Base-by-base conservation (phyloP, 2,329 filamentous ascomycete species). In the Trichoderma breve region DNA sequence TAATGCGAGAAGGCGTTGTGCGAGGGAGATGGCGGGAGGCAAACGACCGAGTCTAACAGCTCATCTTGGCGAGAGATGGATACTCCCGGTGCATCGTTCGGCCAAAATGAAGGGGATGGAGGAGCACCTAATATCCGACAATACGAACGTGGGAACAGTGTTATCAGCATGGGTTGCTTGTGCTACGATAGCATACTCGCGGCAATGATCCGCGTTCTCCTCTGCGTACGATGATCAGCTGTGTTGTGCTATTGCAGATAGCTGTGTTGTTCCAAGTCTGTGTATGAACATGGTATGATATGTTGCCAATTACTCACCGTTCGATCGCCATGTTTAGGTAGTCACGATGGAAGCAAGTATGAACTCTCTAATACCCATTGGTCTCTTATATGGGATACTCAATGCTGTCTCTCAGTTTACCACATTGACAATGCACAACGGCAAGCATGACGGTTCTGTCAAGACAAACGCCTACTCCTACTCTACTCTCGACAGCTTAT, bases 1-100 rank as follows among this genome's bases (percentile, higher is more conserved):
- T 72, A 62, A 70, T 70, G 71, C 66, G 71, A 65, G 61, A 43
- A 72, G 61, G 66, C 66, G 61, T 70, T 70, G 71, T 66, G 64
- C 64, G 71, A 68, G 61, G 67, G 30, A 39, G 14, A 24, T 57
- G 28, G 43, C 60, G 53, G 55, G 67, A 70, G 65, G 43, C 21
- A 67, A 63, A 70, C 53, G 53, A 55, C 43, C 61, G 60, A 69
- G 71, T 72, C 55, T n/a, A 72, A 66, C 66, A 61, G 34, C 12
- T 15, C 12, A 60, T 53, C 34, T 70, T 28, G 62, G 67, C 67
- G 66, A 67, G 53, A 67, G 51, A 61, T n/a, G 28, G 57, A 32
- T 60, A 7, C 47, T 72, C 51, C 65, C 47, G 57, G 71, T 36
- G 57, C 57, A 39, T 53, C 43, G 39, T 70, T 62, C 39, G 57